Conservation (phyloP, 768 basidiomycete genomes). For the Tulasnella sp. region DNA sequence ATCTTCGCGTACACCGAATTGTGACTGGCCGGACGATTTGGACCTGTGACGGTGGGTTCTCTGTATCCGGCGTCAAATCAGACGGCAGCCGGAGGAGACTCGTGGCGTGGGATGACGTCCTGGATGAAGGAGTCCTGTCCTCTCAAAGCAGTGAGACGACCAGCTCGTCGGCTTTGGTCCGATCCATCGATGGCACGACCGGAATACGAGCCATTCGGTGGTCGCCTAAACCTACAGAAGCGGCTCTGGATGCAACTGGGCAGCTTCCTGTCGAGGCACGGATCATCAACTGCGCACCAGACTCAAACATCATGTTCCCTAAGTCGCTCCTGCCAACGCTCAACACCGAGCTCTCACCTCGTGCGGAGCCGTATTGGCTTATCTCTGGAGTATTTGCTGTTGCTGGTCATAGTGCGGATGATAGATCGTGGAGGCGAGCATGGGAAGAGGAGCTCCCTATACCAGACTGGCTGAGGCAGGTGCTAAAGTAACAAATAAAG, state of each 20-base stretch:
- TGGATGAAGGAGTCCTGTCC: conserved; percentile 19
- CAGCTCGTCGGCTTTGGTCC: conserved; percentile 39
- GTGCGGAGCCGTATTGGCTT: conserved; percentile 41
- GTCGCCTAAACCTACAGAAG: background rate
- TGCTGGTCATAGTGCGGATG: background rate
- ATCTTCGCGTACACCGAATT: conserved; percentile 56
- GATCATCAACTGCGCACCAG: conserved; percentile 54
- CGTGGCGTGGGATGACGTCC: conserved; percentile 23
- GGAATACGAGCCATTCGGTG: conserved; percentile 43
- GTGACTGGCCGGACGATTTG: conserved; percentile 37
- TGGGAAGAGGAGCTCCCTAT: too few species aligned
- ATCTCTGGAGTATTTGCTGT: conserved; percentile 58
- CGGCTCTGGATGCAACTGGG: background rate
- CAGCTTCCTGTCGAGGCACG: conserved; percentile 25
- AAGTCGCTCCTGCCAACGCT: conserved; percentile 57
- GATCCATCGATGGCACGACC: conserved; percentile 48
- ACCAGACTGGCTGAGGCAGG: too few species aligned
- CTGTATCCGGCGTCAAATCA: conserved; percentile 52
- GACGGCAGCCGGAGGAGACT: conserved; percentile 50
- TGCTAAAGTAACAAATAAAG: too few species aligned
- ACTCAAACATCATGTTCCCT: conserved; percentile 57
- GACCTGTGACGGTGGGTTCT: conserved; percentile 59
- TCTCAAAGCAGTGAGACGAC: conserved; percentile 28
- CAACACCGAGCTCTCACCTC: conserved; percentile 33
- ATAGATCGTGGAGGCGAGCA: background rate